phyloP scores from a whole-genome alignment of 306 rosid species.

The Lablab purpureus region DNA sequence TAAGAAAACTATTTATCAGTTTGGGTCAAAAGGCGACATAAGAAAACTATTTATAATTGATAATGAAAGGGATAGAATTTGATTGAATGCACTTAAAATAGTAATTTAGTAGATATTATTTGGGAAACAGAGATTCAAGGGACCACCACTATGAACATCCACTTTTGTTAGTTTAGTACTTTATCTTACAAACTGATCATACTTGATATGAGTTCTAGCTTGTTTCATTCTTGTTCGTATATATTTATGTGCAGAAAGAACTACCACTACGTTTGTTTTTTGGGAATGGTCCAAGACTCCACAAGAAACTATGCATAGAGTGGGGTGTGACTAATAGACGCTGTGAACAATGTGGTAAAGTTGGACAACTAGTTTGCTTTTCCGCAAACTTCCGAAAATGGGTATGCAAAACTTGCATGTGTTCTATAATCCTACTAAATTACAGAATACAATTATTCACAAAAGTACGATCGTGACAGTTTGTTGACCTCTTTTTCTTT shows the following conservation, averaged over 20 bases:
- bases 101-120: too few species aligned
- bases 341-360: constrained; percentile 21
- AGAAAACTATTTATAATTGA: too few species aligned
- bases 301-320: neutral
- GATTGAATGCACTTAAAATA: too few species aligned
- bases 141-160: neutral
- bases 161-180: too few species aligned
- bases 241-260: neutral
- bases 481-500: neutral
- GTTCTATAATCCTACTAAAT: neutral
- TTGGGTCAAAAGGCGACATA: too few species aligned
- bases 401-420: constrained; percentile 26
- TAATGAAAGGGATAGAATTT: neutral
- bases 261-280: constrained; percentile 35
- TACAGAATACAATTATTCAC: neutral
- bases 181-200: neutral
- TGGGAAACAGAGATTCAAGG: neutral
- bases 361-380: constrained; percentile 37
- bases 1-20: too few species aligned
- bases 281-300: constrained; percentile 37
- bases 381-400: constrained; percentile 29
- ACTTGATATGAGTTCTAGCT: neutral
- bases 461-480: neutral
- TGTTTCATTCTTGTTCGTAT: constrained; percentile 5
- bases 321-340: neutral